These are phyloP conservation scores for Colletotrichum brevisporum DNA, from an alignment of 2,329 filamentous ascomycete species.

Conservation along the genomic window DNA sequence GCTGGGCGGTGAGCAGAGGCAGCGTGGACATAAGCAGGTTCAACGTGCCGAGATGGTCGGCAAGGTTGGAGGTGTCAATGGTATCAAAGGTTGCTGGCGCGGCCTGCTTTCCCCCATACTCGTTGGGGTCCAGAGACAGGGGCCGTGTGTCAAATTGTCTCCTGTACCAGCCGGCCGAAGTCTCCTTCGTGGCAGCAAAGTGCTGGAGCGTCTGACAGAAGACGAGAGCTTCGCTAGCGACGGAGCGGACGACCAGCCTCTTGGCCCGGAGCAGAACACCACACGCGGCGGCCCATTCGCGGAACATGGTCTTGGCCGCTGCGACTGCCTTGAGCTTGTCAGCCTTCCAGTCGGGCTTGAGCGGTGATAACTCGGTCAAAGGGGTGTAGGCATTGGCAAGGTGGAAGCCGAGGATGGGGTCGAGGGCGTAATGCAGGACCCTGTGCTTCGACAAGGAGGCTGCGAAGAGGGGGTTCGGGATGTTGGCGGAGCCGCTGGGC, in stretches of 20 bases:
- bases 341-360: conserved; percentile 46
- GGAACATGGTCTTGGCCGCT: conserved; percentile 61
- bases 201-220: conserved; percentile 67
- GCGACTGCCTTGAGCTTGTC: conserved; percentile 46
- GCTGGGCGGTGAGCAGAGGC: conserved; percentile 60
- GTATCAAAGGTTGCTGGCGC: conserved; percentile 65
- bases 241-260: conserved; percentile 58
- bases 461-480: conserved; percentile 59
- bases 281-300: conserved; percentile 57
- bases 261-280: conserved; percentile 50
- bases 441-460: conserved; percentile 50
- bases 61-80: conserved; percentile 67
- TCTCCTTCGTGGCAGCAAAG: conserved; percentile 46
- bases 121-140: conserved; percentile 57
- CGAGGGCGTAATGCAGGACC: conserved; percentile 61
- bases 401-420: conserved; percentile 71
- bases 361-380: conserved; percentile 55
- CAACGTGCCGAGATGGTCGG: conserved; percentile 56
- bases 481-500: conserved; percentile 27
- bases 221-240: conserved; percentile 62
- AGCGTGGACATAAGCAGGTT: conserved; percentile 57
- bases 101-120: conserved; percentile 53
- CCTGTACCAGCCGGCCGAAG: conserved; percentile 58
- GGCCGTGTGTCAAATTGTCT: conserved; percentile 54
- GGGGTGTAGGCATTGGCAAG: conserved; percentile 63